phyloP scores from a whole-genome alignment of 2,329 filamentous ascomycete species.

The Alternaria arbusti region DNA sequence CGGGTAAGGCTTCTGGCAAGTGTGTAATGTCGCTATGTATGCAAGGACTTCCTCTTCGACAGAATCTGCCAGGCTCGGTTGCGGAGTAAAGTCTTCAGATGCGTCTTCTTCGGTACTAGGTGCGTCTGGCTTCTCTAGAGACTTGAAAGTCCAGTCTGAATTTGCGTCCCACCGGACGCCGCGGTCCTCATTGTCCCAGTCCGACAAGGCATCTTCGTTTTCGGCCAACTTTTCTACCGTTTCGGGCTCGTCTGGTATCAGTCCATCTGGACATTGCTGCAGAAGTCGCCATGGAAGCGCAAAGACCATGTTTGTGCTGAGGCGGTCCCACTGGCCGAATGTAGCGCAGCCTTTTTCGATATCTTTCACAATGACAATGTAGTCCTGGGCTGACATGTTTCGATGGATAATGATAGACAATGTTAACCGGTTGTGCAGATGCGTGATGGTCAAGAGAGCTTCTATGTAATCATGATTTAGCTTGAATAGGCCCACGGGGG shows the following conservation, averaged over 20 bases:
- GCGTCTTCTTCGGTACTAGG: not conserved
- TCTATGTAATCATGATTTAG: not conserved
- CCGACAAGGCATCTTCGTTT: not conserved
- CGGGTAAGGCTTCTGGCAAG: not conserved
- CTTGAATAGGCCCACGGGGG: not conserved
- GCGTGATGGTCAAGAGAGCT: not conserved
- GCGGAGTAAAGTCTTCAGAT: not conserved
- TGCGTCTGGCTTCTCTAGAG: not conserved
- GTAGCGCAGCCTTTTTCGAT: not conserved
- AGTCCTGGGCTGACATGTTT: not conserved
- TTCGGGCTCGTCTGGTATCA: not conserved
- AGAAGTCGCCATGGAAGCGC: not conserved
- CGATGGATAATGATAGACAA: not conserved
- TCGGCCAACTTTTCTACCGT: not conserved
- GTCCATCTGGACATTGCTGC: not conserved
- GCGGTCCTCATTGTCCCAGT: not conserved
- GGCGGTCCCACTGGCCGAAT: not conserved
- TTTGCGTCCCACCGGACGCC: not conserved
- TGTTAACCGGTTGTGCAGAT: not conserved
- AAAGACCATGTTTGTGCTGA: not conserved
- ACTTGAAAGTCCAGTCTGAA: not conserved
- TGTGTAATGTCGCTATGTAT: not conserved
- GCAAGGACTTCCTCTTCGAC: not conserved
- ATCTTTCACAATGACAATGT: not conserved
- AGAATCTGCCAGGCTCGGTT: not conserved